A percentile compares a stretch with the other conserved stretches of the same genome.
Conservation (phyloP, 1,139 yeast species). For the Debaryomycetaceae sp. region DNA sequence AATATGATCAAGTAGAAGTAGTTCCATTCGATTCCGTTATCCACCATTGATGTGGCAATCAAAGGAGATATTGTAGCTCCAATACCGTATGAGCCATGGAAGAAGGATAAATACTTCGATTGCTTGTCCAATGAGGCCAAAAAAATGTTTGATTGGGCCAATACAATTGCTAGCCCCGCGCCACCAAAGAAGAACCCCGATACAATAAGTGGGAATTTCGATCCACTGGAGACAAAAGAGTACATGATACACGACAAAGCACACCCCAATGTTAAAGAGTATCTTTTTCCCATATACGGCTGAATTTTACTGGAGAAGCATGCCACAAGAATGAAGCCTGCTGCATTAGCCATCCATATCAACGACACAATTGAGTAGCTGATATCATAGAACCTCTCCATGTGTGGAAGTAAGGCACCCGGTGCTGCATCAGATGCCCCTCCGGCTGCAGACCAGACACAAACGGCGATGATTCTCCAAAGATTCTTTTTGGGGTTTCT, state of each 20-base stretch:
- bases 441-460: slow-evolving; percentile 35
- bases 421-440: slow-evolving; percentile 47
- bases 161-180: slow-evolving; percentile 52
- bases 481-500: slow-evolving; percentile 41
- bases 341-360: slow-evolving; percentile 45
- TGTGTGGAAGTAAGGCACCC: slow-evolving; percentile 45
- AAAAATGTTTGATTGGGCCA: slow-evolving; percentile 58
- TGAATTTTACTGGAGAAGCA: slow-evolving; percentile 38
- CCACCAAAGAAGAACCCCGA: slow-evolving; percentile 59
- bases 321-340: slow-evolving; percentile 43
- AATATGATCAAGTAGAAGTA: slow-evolving; percentile 48
- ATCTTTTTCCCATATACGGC: slow-evolving; percentile 37
- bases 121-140: slow-evolving; percentile 47
- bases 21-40: slow-evolving; percentile 50
- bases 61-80: slow-evolving; percentile 65
- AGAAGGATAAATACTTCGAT: slow-evolving; percentile 47
- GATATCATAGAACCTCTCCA: slow-evolving; percentile 33
- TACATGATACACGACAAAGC: slow-evolving; percentile 33
- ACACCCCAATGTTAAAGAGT: slow-evolving; percentile 35
- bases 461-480: slow-evolving; percentile 39
- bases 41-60: slow-evolving; percentile 51
- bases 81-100: slow-evolving; percentile 60
- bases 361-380: slow-evolving; percentile 39
- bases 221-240: slow-evolving; percentile 36
- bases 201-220: slow-evolving; percentile 40